A percentile compares a stretch with the other conserved stretches of the same genome.
Conservation (phyloP, 1,139 yeast genomes). For the Torulaspora pretoriensis region DNA sequence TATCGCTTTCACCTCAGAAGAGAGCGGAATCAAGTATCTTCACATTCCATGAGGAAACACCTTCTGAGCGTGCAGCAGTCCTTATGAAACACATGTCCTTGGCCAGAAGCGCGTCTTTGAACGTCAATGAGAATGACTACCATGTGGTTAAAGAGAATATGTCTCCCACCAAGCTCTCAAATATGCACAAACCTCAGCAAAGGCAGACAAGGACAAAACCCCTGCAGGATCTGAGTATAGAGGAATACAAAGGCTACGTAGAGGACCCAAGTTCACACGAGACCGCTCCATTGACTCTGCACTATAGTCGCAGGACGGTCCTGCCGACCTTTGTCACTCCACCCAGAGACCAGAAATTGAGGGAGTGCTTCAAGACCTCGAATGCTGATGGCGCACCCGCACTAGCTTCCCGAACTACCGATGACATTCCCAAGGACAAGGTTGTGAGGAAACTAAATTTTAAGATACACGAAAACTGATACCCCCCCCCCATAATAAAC, state of each 20-base stretch:
- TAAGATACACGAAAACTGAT: conserved; percentile 16
- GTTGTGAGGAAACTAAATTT: conserved; percentile 23
- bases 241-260: conserved; percentile 20
- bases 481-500: neutral
- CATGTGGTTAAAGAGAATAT: conserved; percentile 21
- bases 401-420: conserved; percentile 20
- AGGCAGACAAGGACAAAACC: conserved; percentile 10
- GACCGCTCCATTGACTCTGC: conserved; percentile 18
- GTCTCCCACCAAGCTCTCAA: conserved; percentile 15
- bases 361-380: conserved; percentile 16
- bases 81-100: conserved; percentile 20
- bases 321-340: conserved; percentile 26
- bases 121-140: conserved; percentile 22
- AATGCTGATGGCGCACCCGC: neutral
- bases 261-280: conserved; percentile 15
- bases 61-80: conserved; percentile 20
- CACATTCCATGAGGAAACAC: conserved; percentile 23
- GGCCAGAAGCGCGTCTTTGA: neutral
- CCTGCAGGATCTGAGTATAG: conserved; percentile 23
- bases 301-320: conserved; percentile 12
- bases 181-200: neutral
- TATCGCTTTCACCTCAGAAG: conserved; percentile 7
- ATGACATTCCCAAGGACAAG: conserved; percentile 23
- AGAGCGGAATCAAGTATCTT: conserved; percentile 11
- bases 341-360: conserved; percentile 21